These are phyloP conservation scores for Coprinopsis cinerea DNA, from an alignment of 768 basidiomycete species.

Conservation along the genomic window DNA sequence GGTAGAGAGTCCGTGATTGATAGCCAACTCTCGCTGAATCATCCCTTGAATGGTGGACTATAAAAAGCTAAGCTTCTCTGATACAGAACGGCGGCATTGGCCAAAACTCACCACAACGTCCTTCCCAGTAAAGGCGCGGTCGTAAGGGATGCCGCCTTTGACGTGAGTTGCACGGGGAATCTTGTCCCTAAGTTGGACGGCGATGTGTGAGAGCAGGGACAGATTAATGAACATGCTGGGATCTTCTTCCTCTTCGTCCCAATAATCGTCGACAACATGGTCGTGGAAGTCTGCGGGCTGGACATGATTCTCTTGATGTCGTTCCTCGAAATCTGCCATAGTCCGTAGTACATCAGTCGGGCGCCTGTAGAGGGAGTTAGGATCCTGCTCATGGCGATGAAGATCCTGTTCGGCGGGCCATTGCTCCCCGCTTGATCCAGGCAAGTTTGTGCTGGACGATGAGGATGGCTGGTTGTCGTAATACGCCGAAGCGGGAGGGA, in stretches of 20 bases:
- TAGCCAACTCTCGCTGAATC: slow-evolving; percentile 70
- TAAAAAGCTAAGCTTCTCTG: slow-evolving; percentile 3
- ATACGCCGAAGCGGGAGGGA: neutral
- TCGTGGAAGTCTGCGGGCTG: slow-evolving; percentile 23
- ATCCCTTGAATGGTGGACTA: slow-evolving; percentile 84
- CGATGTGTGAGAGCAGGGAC: slow-evolving; percentile 81
- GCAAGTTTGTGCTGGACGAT: neutral
- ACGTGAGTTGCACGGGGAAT: slow-evolving; percentile 83
- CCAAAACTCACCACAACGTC: slow-evolving; percentile 38
- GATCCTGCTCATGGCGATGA: neutral
- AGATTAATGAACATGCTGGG: slow-evolving; percentile 77
- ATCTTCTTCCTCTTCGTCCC: slow-evolving; percentile 50
- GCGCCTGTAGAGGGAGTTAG: slow-evolving; percentile 21
- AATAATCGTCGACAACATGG: slow-evolving; percentile 44
- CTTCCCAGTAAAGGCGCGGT: slow-evolving; percentile 87
- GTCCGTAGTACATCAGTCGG: slow-evolving; percentile 32
- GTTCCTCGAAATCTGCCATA: slow-evolving; percentile 26
- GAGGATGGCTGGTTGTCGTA: neutral
- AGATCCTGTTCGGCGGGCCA: neutral
- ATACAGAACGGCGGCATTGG: neutral
- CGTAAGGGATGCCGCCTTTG: slow-evolving; percentile 91
- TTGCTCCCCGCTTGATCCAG: neutral
- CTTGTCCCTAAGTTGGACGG: slow-evolving; percentile 83
- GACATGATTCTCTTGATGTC: slow-evolving; percentile 11
- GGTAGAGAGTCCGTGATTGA: slow-evolving; percentile 58